Evolutionary conservation across 306 rosid species (phyloP).

Genomic region (Lathyrus oleraceus): DNA sequence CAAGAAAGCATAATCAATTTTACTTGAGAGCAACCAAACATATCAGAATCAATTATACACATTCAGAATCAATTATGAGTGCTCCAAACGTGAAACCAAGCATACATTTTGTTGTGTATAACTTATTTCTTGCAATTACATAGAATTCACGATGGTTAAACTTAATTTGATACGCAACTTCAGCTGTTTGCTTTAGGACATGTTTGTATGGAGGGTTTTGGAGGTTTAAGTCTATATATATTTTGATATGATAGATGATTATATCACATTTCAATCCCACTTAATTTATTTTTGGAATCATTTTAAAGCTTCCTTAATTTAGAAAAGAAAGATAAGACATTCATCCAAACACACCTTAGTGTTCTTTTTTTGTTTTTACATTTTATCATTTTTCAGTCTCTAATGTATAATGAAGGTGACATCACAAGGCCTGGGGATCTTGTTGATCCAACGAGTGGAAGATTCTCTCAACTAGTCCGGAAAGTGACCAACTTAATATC

Average conservation of each 20-base stretch:
- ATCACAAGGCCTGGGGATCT: slow-evolving; percentile 54
- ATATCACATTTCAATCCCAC: not conserved
- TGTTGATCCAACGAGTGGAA: slow-evolving; percentile 59
- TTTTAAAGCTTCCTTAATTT: not conserved
- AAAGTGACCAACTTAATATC: slow-evolving; percentile 49
- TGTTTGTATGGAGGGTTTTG: not conserved
- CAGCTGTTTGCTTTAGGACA: not conserved
- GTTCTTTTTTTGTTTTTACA: slow-evolving; percentile 34
- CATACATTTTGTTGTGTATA: not conserved
- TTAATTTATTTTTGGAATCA: not conserved
- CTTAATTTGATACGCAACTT: slow-evolving; percentile 3
- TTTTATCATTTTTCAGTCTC: slow-evolving; percentile 51
- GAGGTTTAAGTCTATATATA: not conserved
- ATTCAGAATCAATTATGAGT: no score
- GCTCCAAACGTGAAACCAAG: no score
- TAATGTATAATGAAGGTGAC: slow-evolving; percentile 76
- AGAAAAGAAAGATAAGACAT: not conserved
- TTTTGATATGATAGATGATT: not conserved
- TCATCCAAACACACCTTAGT: not conserved
- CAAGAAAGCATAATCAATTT: no score
- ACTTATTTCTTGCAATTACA: not conserved
- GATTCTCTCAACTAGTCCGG: slow-evolving; percentile 50
- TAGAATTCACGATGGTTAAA: not conserved
- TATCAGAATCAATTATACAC: no score
- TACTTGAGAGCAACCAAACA: no score